Percentiles rank a stretch among this genome's conserved stretches.
Evolutionary conservation across 2,329 filamentous ascomycete species (phyloP).

Genomic region (Fusarium brevicatenulatum): DNA sequence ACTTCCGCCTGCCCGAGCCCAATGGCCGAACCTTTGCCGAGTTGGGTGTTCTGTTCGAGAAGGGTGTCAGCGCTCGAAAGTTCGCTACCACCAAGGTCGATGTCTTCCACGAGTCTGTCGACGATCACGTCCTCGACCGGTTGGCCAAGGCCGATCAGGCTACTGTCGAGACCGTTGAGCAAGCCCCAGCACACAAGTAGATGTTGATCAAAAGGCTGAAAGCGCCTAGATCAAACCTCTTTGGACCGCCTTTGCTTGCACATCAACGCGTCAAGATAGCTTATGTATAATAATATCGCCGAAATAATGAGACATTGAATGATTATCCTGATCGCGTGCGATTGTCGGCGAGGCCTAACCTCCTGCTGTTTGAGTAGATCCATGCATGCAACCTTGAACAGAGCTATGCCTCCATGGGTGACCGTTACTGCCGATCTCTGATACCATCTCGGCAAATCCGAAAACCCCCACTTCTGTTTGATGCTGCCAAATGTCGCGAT

Average conservation of each 20-base stretch:
- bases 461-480: not conserved
- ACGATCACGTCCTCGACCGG: conserved; percentile 58
- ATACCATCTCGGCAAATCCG: not conserved
- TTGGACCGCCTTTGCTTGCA: not conserved
- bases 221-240: fast-evolving
- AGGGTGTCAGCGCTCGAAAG: conserved; percentile 74
- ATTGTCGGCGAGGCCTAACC: too few relatives aligned
- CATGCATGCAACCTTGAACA: not conserved
- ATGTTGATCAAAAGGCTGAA: fast-evolving
- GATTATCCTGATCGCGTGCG: not conserved
- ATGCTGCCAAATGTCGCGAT: not conserved
- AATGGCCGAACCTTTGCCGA: conserved; percentile 85
- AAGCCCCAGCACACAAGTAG: conserved; percentile 5
- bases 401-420: not conserved
- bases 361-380: not conserved
- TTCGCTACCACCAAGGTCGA: conserved; percentile 72
- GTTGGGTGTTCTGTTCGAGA: conserved; percentile 85
- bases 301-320: conserved; percentile 9
- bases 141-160: conserved; percentile 53
- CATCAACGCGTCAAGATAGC: not conserved
- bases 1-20: conserved; percentile 72
- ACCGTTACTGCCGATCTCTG: not conserved
- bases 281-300: not conserved
- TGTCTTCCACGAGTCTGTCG: conserved; percentile 63
- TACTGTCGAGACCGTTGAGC: conserved; percentile 17